Evolutionary conservation across 2,329 filamentous ascomycete genomes (phyloP), one percentile per base, ranked within the genome.

Genomic region (Colletotrichum gigasporum): DNA sequence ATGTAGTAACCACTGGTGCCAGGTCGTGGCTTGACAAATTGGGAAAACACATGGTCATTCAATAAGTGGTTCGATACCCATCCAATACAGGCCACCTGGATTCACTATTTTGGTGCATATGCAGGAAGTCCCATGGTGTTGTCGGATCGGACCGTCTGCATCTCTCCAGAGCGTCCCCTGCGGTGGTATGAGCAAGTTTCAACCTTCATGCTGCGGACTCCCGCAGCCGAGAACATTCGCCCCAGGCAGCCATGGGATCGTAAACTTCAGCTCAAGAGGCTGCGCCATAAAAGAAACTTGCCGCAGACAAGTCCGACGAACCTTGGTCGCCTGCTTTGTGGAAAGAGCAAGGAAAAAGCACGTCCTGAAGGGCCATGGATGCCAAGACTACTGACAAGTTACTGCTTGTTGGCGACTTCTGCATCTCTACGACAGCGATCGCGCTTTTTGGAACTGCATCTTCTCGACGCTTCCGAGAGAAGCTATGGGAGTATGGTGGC

Each of bases 401-500:
- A 5, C 48, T 73, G n/a, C 54, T 69, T 11, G 45, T 50, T 9
- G 11, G 59, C 5, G 72, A 73, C 42, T 26, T 72, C 34, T 42
- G 37, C 24, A 18, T 73, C 8, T 44, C 65, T 2, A 34, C 35
- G 0, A 28, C 52, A 0, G 47, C 68, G 9, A 41, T 67, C 0
- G 32, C 58, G 6, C 66, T 73, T 2, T 74, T 73, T 22, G 50
- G 66, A 12, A 10, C 69, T 3, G 68, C 69, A 12, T 73, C 70
- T 18, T 68, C 70, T 3, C 54, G 65, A 2, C 51, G 54, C 8
- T 71, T 69, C 45, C 65, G 69, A 18, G 57, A 68, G 5, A 62
- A 63, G 26, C 65, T 74, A 7, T 73, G 72, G 71, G 70, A 69
- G 16, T 68, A 73, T 12, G 72, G 72, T 10, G 70, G 70, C 39